These are phyloP conservation scores for Metschnikowia lochheadii DNA, from an alignment of 805 yeast species.

Conservation along the genomic window DNA sequence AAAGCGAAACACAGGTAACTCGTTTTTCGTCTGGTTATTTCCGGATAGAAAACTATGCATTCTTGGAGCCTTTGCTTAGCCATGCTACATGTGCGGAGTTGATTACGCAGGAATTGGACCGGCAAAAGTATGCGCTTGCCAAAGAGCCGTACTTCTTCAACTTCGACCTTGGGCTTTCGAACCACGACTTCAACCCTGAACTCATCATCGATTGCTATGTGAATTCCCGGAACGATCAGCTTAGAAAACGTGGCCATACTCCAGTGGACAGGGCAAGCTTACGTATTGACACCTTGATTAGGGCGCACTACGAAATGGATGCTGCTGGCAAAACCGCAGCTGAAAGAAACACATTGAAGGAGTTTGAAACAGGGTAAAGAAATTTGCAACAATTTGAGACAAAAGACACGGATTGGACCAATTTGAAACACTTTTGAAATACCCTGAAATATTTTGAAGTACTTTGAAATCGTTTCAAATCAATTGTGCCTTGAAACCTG, in stretches of 20 bases:
- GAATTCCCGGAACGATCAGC: neutral
- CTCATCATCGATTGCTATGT: constrained; percentile 10
- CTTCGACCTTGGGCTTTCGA: constrained; percentile 23
- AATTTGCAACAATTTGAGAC: no score
- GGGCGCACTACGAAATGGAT: neutral
- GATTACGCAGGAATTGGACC: constrained; percentile 10
- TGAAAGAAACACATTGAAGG: no score
- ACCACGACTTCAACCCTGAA: constrained; percentile 26
- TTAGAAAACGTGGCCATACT: constrained; percentile 2
- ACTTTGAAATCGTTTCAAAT: no score
- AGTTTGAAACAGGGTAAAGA: no score
- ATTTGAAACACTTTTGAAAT: no score
- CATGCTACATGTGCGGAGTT: constrained; percentile 14
- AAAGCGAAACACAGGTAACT: constrained; percentile 12
- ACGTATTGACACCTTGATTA: constrained; percentile 6
- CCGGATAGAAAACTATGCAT: constrained; percentile 17
- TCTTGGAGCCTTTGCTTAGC: constrained; percentile 15
- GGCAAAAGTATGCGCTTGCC: constrained; percentile 14
- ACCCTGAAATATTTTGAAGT: no score
- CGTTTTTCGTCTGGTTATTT: constrained; percentile 8
- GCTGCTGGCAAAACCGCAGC: neutral
- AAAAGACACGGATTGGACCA: no score
- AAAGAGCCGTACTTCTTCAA: constrained; percentile 19
- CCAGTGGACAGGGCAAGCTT: constrained; percentile 6
- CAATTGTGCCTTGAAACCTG: no score